These are phyloP conservation scores for Trichoderma parareesei DNA, from an alignment of 495 filamentous ascomycete genomes.

Conservation along the genomic window DNA sequence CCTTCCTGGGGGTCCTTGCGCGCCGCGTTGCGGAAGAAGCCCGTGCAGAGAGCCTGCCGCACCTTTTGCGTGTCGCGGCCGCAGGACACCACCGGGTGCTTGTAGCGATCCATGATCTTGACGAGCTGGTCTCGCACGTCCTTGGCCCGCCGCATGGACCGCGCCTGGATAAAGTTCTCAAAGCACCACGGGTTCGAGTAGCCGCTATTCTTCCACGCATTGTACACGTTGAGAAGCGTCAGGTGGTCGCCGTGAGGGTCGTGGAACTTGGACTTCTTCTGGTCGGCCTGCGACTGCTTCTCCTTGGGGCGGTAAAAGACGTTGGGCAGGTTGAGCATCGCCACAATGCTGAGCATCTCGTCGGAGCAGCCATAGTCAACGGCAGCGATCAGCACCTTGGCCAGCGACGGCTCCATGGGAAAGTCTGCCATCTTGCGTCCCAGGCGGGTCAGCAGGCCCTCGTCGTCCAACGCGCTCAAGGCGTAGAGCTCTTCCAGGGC, in stretches of 20 bases:
- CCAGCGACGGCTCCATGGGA: constrained; percentile 78
- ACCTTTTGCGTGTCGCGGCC: constrained; percentile 81
- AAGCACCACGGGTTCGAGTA: constrained; percentile 88
- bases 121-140: constrained; percentile 89
- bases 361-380: constrained; percentile 85
- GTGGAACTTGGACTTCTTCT: constrained; percentile 96
- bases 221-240: constrained; percentile 93
- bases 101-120: constrained; percentile 86
- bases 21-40: constrained; percentile 92
- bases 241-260: constrained; percentile 92
- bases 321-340: constrained; percentile 79
- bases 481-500: constrained; percentile 94
- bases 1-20: constrained; percentile 94
- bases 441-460: constrained; percentile 86
- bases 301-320: constrained; percentile 95
- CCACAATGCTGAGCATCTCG: constrained; percentile 88
- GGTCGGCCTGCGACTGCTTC: constrained; percentile 90
- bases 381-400: constrained; percentile 82
- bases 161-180: constrained; percentile 95
- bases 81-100: constrained; percentile 70
- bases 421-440: constrained; percentile 98
- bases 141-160: constrained; percentile 76
- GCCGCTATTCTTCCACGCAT: constrained; percentile 77
- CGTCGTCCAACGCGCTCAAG: constrained; percentile 85
- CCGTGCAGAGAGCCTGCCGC: constrained; percentile 82